phyloP scores from a whole-genome alignment of 495 filamentous ascomycete species.

The Penicillium canescens region DNA sequence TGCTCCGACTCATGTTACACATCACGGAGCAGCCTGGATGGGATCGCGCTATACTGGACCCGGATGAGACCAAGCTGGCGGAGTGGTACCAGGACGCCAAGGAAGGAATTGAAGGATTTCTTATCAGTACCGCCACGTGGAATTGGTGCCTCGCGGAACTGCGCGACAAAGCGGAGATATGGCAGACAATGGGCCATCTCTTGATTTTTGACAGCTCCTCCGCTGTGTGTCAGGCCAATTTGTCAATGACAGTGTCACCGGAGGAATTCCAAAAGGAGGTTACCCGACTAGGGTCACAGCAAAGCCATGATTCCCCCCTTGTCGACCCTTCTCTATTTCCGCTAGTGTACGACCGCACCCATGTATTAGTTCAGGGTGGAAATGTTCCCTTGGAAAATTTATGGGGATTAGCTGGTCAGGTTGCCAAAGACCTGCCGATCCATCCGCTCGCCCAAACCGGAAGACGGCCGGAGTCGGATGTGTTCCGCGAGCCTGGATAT shows the following conservation, averaged over 20 bases:
- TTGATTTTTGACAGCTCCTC: not conserved
- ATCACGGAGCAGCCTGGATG: conserved; percentile 3
- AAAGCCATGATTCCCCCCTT: not conserved
- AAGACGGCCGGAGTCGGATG: not conserved
- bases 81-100: not conserved
- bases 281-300: not conserved
- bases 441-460: not conserved
- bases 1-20: conserved; percentile 6
- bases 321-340: not conserved
- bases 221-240: not conserved
- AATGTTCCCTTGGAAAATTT: not conserved
- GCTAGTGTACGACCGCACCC: not conserved
- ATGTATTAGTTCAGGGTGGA: not conserved
- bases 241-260: not conserved
- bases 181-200: conserved; percentile 1
- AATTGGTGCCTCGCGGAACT: conserved; percentile 7
- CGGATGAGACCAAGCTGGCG: not conserved
- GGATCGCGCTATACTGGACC: not conserved
- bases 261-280: not conserved
- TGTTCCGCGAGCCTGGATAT: not conserved
- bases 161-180: conserved; percentile 3
- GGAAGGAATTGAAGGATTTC: conserved; percentile 4
- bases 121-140: not conserved
- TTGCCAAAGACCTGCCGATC: not conserved
- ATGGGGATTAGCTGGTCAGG: not conserved